Base-by-base conservation (phyloP, 129 eudicot species). In the Glebionis coronaria region DNA sequence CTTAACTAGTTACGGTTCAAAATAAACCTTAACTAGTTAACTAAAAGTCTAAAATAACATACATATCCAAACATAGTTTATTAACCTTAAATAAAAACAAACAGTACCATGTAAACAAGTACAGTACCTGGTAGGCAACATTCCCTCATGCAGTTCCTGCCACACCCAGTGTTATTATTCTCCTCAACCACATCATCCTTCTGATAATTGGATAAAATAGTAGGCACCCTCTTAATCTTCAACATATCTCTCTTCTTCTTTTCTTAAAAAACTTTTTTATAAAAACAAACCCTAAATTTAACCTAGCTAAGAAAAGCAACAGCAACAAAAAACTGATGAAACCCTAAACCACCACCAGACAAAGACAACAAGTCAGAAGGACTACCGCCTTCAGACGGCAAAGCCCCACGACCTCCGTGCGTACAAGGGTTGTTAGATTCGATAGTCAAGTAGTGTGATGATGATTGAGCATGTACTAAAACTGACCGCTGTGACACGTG, bases 401-500 rank as follows among this genome's bases (percentile, higher is more conserved):
- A 72, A 38, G 99, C 99, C 4, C 99, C 99, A 50, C 99, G 97
- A 44, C 99, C 95, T 67, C 99, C 99, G 97, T 93, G 97, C 80
- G 92, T 83, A 71, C 87, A 86, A 74, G 95, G 96, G 68, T 84
- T 86, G 59, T 66, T 63, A 16, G 9, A 12, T 13, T 54, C 61
- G 63, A 85, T 38, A 62, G 80, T 71, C 44, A 77, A 78, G 73
- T 67, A 77, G 57, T 83, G 80, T 54, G 82, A n/a, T n/a, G n/a
- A n/a, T n/a, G n/a, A 44, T n/a, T 75, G 90, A 79, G 64, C 90
- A 85, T 85, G 87, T 8, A 23, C 25, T 23, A 66, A 63, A 4
- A 60, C 61, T 57, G 80, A 56, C 78, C 87, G 88, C 54, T 29
- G 71, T 57, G 18, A 84, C 74, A 82, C 63, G 77, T 68, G 73